Evolutionary conservation across 2,329 filamentous ascomycete genomes (phyloP).

Genomic region (Aspergillus thermomutatus): DNA sequence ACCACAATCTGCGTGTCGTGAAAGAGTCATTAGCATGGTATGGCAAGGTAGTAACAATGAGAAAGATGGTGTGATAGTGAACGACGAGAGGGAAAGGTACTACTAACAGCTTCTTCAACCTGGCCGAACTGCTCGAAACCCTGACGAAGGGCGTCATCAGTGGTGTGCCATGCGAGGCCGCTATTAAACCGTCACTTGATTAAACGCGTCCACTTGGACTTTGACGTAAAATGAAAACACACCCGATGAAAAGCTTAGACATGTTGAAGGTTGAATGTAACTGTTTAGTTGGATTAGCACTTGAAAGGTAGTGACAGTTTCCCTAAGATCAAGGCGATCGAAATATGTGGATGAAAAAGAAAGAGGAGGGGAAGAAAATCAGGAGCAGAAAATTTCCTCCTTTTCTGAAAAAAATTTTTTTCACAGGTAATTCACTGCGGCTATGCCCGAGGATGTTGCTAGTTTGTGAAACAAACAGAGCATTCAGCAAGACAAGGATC

Average conservation of each 20-base stretch:
- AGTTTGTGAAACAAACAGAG: background rate
- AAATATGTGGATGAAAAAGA: background rate
- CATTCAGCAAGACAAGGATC: too few species aligned
- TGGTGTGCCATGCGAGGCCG: constrained; percentile 97
- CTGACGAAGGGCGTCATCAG: constrained; percentile 77
- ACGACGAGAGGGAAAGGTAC: constrained; percentile 7
- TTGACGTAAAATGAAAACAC: constrained; percentile 39
- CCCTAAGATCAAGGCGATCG: background rate
- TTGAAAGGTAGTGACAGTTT: background rate
- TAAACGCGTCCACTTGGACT: constrained; percentile 14
- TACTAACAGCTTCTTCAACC: constrained; percentile 91
- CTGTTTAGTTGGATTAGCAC: background rate
- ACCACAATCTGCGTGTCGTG: constrained; percentile 72
- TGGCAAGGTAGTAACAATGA: constrained; percentile 1
- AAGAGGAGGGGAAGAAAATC: background rate
- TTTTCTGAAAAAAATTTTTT: background rate
- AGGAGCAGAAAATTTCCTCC: background rate
- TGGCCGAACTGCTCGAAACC: constrained; percentile 91
- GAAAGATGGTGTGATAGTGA: constrained; percentile 2
- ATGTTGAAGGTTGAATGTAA: constrained; percentile 48
- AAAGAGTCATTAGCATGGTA: constrained; percentile 3
- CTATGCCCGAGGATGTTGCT: background rate
- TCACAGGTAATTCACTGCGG: background rate
- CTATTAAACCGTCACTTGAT: constrained; percentile 45
- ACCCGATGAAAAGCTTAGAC: constrained; percentile 97